Percentiles rank a stretch among this genome's conserved stretches.
Conservation (phyloP, 75 land plant genomes). For the Ceratopteris richardii region DNA sequence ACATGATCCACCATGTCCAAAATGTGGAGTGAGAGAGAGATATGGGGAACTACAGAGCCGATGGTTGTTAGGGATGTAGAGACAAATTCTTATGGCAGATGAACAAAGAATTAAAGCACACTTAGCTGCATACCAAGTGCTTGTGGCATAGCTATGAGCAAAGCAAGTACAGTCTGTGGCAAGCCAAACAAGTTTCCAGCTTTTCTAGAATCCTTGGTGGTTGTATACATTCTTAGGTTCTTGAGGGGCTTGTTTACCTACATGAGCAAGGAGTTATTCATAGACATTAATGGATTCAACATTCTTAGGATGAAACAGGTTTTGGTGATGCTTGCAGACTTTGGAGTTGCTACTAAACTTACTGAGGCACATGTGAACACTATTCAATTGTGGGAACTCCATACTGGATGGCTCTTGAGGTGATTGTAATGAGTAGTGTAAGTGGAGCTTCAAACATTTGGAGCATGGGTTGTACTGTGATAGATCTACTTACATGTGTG, state of each 20-base stretch:
- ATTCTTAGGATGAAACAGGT: conserved; percentile 98
- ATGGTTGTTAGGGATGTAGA: too few species aligned
- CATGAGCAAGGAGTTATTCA: conserved; percentile 98
- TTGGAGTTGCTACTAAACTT: conserved; percentile 95
- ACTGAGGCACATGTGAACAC: conserved; percentile 95
- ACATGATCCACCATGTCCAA: conserved; percentile 29
- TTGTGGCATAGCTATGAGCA: too few species aligned
- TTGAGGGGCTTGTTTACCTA: conserved; percentile 89
- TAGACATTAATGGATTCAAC: conserved; percentile 94
- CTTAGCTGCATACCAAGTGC: too few species aligned
- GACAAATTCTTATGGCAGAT: too few species aligned
- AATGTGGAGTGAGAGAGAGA: conserved; percentile 4
- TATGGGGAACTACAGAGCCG: too few species aligned
- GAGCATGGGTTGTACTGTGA: conserved; percentile 99
- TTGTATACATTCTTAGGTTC: conserved; percentile 91
- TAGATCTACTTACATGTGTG: conserved; percentile 95
- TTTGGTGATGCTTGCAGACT: conserved; percentile 93
- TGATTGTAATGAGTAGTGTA: conserved; percentile 96
- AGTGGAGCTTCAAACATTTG: conserved; percentile 98
- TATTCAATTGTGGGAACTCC: conserved; percentile 95
- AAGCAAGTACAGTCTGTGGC: too few species aligned
- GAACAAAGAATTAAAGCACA: too few species aligned
- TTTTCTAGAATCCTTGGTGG: conserved; percentile 86
- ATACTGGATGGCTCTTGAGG: conserved; percentile 99
- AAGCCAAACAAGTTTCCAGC: conserved; percentile 98